phyloP scores from a whole-genome alignment of 441 rosid species.

The Adansonia rubrostipa region DNA sequence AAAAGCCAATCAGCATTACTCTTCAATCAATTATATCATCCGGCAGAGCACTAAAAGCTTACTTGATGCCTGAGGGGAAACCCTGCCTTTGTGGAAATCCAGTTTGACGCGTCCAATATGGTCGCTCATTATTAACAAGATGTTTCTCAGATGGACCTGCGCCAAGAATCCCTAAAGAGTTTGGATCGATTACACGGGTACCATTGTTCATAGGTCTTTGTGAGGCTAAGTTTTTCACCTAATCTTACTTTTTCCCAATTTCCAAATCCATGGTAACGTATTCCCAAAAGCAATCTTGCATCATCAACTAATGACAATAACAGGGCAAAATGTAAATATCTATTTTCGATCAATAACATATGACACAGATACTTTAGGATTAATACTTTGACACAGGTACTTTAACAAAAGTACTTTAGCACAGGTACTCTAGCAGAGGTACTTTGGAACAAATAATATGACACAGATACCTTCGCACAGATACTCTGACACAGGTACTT shows the following conservation, averaged over 20 bases:
- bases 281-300: conserved; percentile 97
- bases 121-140: conserved; percentile 50
- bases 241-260: conserved; percentile 97
- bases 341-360: too few species aligned
- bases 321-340: conserved; percentile 45
- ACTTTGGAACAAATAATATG: too few species aligned
- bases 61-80: conserved; percentile 53
- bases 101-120: conserved; percentile 59
- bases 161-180: conserved; percentile 90
- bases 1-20: conserved; percentile 29
- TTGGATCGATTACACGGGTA: conserved; percentile 58
- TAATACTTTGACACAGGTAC: too few species aligned
- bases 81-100: conserved; percentile 71
- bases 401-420: too few species aligned
- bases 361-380: too few species aligned
- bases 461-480: too few species aligned
- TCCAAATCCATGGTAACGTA: conserved; percentile 91
- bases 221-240: conserved; percentile 91
- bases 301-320: conserved; percentile 73
- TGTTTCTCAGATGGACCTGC: conserved; percentile 80
- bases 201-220: conserved; percentile 53
- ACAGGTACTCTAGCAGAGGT: too few species aligned
- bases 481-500: too few species aligned
- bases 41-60: conserved; percentile 16
- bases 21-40: conserved; percentile 34